These are phyloP conservation scores for Gossypium stocksii DNA, from an alignment of 345 rosid genomes.

Conservation along the genomic window DNA sequence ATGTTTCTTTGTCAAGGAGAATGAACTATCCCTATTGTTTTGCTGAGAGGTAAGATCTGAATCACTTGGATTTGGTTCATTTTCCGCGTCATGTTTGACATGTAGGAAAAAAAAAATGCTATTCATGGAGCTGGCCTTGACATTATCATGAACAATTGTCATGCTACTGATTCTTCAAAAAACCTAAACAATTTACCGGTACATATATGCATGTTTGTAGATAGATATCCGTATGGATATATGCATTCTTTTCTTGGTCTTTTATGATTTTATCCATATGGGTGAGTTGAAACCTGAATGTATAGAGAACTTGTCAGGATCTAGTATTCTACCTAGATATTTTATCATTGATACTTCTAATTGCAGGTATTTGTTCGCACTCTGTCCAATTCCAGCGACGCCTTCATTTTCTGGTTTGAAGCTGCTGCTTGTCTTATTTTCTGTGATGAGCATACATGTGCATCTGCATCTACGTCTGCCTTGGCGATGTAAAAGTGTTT, in stretches of 20 bases:
- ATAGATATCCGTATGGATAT: neutral
- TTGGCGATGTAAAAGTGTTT: neutral
- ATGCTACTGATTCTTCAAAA: neutral
- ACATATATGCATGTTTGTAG: neutral
- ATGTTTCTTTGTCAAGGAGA: neutral
- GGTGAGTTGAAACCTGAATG: neutral
- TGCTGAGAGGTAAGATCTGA: neutral
- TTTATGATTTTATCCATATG: neutral
- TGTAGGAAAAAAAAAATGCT: neutral
- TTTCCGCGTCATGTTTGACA: neutral
- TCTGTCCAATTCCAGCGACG: neutral
- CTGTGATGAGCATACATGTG: neutral
- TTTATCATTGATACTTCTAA: neutral
- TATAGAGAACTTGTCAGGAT: neutral
- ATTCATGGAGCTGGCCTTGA: neutral
- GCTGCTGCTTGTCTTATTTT: neutral
- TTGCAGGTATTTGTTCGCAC: neutral
- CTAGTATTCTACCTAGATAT: neutral
- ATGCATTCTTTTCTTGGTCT: neutral
- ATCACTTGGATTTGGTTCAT: neutral
- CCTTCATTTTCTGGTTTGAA: conserved; percentile 1
- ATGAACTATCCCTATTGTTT: neutral
- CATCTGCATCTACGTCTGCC: neutral
- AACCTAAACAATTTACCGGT: neutral
- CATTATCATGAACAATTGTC: too few relatives aligned